These are phyloP conservation scores for Emmonsiellopsis sp. DNA, from an alignment of 2,329 filamentous ascomycete species.

Conservation along the genomic window DNA sequence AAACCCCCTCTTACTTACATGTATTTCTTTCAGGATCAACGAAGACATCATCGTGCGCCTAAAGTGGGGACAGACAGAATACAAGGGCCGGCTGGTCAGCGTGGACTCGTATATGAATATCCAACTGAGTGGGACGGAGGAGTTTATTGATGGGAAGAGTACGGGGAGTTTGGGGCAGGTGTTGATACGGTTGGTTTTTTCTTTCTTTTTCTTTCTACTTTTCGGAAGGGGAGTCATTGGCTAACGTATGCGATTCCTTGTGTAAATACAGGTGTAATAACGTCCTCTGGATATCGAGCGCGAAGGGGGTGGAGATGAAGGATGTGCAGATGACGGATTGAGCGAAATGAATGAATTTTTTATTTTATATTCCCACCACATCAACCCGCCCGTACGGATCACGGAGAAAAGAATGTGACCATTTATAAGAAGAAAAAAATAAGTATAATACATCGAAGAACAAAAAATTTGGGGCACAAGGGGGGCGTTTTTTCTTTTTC, in stretches of 20 bases:
- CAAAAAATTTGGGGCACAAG: too few species aligned
- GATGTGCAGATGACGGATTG: constrained; percentile 26
- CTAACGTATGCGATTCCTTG: constrained; percentile 2
- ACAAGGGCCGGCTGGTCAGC: constrained; percentile 85
- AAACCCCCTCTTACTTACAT: background rate
- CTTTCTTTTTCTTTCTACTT: background rate
- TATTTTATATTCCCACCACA: background rate
- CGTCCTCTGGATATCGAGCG: constrained; percentile 77
- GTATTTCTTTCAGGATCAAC: constrained; percentile 55
- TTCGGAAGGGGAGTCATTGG: background rate
- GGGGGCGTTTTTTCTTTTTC: too few species aligned
- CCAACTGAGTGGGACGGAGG: constrained; percentile 80
- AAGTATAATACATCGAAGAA: too few species aligned
- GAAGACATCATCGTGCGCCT: constrained; percentile 84
- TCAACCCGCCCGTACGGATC: background rate
- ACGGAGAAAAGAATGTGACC: background rate
- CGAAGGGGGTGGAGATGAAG: constrained; percentile 42
- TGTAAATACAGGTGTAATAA: constrained; percentile 68
- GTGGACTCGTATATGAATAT: constrained; percentile 99
- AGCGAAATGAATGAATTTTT: background rate
- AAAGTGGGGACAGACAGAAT: constrained; percentile 97
- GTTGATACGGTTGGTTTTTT: constrained; percentile 62
- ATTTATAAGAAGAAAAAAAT: too few species aligned
- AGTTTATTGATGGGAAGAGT: constrained; percentile 81
- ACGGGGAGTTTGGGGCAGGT: constrained; percentile 83